phyloP scores from a whole-genome alignment of 306 rosid genomes.

The Echinosophora koreensis region DNA sequence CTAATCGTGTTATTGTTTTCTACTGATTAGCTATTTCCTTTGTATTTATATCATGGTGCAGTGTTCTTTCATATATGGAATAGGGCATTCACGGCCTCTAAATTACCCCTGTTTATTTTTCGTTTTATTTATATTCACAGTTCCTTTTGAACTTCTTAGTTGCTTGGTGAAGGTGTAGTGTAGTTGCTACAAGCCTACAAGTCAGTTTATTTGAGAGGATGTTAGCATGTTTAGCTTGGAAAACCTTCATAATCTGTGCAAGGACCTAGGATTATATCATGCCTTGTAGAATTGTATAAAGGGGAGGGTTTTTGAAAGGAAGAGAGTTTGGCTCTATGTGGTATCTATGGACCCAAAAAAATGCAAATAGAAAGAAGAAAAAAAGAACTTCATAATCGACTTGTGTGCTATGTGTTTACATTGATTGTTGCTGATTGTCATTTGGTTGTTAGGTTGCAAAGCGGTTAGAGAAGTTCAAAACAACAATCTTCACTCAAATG shows the following conservation, averaged over 20 bases:
- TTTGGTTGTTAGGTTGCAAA: conserved; percentile 75
- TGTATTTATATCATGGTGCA: background rate
- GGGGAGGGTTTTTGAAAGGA: conserved; percentile 1
- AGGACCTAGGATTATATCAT: background rate
- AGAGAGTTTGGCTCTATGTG: conserved; percentile 21
- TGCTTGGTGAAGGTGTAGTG: background rate
- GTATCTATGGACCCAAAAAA: background rate
- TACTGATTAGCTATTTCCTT: background rate
- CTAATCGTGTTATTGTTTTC: background rate
- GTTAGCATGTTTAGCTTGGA: conserved; percentile 14
- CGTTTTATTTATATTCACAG: background rate
- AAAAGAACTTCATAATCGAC: background rate
- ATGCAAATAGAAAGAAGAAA: background rate
- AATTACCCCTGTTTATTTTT: background rate
- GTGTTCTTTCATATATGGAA: background rate
- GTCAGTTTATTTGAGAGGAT: conserved; percentile 15
- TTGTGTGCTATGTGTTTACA: background rate
- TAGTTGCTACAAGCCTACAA: background rate
- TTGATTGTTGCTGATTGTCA: conserved; percentile 17
- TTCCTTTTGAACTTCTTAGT: background rate
- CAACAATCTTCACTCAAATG: conserved; percentile 93
- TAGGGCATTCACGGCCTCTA: background rate
- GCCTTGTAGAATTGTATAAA: background rate
- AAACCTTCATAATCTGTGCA: conserved; percentile 16
- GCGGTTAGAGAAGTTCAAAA: conserved; percentile 91